A percentile compares a stretch with the other conserved stretches of the same genome.
Evolutionary conservation across 768 basidiomycete species (phyloP).

Genomic region (Leccinum truebloodii): DNA sequence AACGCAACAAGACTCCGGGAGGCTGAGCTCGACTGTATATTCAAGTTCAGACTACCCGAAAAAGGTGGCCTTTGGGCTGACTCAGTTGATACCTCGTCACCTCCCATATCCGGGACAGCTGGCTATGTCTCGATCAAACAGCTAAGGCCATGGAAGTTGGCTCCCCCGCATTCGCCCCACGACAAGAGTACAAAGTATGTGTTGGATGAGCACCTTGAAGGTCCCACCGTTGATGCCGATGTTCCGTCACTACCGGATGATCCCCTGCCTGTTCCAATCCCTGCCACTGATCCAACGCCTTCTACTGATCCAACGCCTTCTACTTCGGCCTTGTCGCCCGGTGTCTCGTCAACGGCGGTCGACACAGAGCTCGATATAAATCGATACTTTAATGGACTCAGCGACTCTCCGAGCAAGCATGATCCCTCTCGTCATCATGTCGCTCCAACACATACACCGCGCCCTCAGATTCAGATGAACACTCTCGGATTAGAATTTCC

Average conservation of each 20-base stretch:
- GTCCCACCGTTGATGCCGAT: background rate
- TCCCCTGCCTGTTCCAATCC: background rate
- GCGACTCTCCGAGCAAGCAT: slow-evolving; percentile 22
- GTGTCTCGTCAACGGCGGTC: background rate
- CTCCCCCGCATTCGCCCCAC: background rate
- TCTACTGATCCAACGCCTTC: slow-evolving; percentile 2
- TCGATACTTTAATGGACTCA: slow-evolving; percentile 29
- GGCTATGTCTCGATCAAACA: slow-evolving; percentile 13
- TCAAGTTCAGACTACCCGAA: slow-evolving; percentile 1
- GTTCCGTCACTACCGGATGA: background rate
- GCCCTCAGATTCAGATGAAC: slow-evolving; percentile 3
- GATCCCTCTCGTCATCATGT: slow-evolving; percentile 1
- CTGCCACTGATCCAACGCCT: background rate
- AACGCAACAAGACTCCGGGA: slow-evolving; percentile 14
- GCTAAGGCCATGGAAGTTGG: slow-evolving; percentile 20
- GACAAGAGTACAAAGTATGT: background rate
- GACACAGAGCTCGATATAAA: slow-evolving; percentile 28
- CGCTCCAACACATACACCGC: slow-evolving; percentile 9
- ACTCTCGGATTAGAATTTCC: slow-evolving; percentile 9
- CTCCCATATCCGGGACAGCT: slow-evolving; percentile 9
- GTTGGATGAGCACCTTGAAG: background rate
- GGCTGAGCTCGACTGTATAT: slow-evolving; percentile 8
- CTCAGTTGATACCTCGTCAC: background rate
- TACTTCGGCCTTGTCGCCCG: background rate
- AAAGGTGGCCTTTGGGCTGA: slow-evolving; percentile 5